These are phyloP conservation scores for Euphorbia schlechtendalii DNA, from an alignment of 441 rosid genomes.

Conservation along the genomic window DNA sequence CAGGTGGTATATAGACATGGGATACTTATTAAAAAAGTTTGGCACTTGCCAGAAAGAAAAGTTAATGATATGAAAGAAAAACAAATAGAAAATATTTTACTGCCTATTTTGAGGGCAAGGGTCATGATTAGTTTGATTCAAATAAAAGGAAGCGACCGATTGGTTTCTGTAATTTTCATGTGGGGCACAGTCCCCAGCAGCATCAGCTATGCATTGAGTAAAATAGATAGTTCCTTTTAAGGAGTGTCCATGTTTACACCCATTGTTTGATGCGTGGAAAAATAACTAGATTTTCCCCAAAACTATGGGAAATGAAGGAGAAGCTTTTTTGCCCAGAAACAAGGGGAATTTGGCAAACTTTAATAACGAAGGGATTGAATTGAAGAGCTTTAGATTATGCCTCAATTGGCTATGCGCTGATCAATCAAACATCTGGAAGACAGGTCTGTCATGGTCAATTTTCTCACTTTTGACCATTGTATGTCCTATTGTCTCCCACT, in stretches of 20 bases:
- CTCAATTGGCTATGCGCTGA: slow-evolving; percentile 53
- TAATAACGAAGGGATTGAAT: slow-evolving; percentile 23
- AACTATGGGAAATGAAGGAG: slow-evolving; percentile 39
- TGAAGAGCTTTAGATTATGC: slow-evolving; percentile 39
- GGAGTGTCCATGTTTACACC: slow-evolving; percentile 13
- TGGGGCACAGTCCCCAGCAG: background rate
- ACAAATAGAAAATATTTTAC: no score
- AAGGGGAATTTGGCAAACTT: slow-evolving; percentile 9
- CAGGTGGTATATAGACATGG: background rate
- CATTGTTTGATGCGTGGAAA: background rate
- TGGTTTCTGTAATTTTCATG: background rate
- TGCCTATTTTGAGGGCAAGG: no score
- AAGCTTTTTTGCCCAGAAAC: slow-evolving; percentile 13
- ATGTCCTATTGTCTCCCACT: slow-evolving; percentile 74
- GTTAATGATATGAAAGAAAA: background rate
- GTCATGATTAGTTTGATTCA: no score
- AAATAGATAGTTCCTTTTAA: background rate
- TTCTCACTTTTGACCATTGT: slow-evolving; percentile 54
- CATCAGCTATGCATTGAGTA: background rate
- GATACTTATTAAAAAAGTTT: background rate
- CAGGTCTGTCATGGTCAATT: slow-evolving; percentile 55
- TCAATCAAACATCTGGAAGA: slow-evolving; percentile 45
- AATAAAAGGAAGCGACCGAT: background rate
- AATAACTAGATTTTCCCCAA: slow-evolving; percentile 7
- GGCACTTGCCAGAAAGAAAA: background rate